Evolutionary conservation across 129 eudicot genomes (phyloP).

Genomic region (Tanacetum coccineum): DNA sequence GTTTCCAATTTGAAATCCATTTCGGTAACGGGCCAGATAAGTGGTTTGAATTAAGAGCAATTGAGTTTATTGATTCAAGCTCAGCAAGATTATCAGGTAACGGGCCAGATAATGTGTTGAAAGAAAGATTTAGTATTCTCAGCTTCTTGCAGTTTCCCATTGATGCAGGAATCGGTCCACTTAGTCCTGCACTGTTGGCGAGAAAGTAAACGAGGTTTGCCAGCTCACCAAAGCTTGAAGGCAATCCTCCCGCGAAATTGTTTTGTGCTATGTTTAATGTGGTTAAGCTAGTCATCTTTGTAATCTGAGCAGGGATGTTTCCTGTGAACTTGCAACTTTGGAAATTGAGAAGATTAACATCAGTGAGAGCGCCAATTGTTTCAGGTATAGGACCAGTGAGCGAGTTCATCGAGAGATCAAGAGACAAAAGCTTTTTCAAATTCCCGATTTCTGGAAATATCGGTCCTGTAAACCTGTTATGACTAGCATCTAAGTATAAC

Average conservation of each 20-base stretch:
- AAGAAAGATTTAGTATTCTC: slow-evolving; percentile 50
- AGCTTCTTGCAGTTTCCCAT: slow-evolving; percentile 76
- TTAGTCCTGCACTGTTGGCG: slow-evolving; percentile 57
- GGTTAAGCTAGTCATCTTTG: slow-evolving; percentile 48
- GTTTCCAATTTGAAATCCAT: slow-evolving; percentile 78
- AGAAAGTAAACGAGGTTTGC: slow-evolving; percentile 55
- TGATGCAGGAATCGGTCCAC: slow-evolving; percentile 59
- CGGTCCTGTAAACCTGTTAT: slow-evolving; percentile 57
- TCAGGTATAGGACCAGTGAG: slow-evolving; percentile 53
- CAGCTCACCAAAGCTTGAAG: slow-evolving; percentile 57
- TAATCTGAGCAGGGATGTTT: slow-evolving; percentile 54
- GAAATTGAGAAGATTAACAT: slow-evolving; percentile 44
- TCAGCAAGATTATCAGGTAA: slow-evolving; percentile 61
- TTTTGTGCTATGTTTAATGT: slow-evolving; percentile 65
- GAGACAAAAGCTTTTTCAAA: slow-evolving; percentile 40
- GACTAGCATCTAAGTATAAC: slow-evolving; percentile 52
- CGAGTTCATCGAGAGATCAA: slow-evolving; percentile 67
- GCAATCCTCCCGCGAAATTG: slow-evolving; percentile 57
- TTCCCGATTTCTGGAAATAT: slow-evolving; percentile 56
- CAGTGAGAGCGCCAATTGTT: slow-evolving; percentile 48
- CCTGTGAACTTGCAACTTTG: slow-evolving; percentile 58
- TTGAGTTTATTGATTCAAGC: slow-evolving; percentile 51
- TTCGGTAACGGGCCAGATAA: slow-evolving; percentile 58
- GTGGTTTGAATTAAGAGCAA: slow-evolving; percentile 53
- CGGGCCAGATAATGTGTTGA: slow-evolving; percentile 60